These are phyloP conservation scores for Marasmius fiardii DNA, from an alignment of 1,284 basidiomycete genomes.

Conservation along the genomic window DNA sequence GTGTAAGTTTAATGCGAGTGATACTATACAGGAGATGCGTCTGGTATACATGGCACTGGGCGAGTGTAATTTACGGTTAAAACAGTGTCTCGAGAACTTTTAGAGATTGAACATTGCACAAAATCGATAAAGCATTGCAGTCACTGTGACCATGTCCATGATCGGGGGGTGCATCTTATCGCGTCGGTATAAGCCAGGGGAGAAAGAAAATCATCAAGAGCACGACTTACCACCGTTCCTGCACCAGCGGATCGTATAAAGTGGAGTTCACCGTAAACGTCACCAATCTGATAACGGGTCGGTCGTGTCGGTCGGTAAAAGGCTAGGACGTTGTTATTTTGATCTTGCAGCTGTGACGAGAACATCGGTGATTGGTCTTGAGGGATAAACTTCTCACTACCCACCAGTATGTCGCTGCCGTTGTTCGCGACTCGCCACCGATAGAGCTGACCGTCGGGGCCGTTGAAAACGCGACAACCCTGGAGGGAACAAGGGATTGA, in stretches of 20 bases:
- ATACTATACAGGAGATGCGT: not conserved
- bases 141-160: constrained; percentile 82
- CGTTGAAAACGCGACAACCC: constrained; percentile 69
- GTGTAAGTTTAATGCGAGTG: not conserved
- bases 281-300: constrained; percentile 76
- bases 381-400: constrained; percentile 24
- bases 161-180: constrained; percentile 77
- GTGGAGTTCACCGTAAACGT: constrained; percentile 79
- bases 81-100: constrained; percentile 19
- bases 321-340: constrained; percentile 64
- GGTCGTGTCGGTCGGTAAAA: constrained; percentile 73
- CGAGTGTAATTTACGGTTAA: constrained; percentile 3
- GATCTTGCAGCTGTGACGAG: constrained; percentile 61
- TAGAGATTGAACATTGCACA: constrained; percentile 65
- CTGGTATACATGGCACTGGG: not conserved
- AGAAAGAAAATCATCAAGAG: constrained; percentile 15
- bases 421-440: constrained; percentile 67
- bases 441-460: constrained; percentile 76
- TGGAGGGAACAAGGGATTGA: constrained; percentile 24
- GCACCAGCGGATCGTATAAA: constrained; percentile 73
- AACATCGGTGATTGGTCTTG: not conserved
- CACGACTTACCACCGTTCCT: constrained; percentile 68
- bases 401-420: constrained; percentile 59
- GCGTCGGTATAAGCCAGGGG: not conserved
- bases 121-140: constrained; percentile 79